Percentiles rank a stretch among this genome's conserved stretches.
Conservation (phyloP, 192 early-diverging fungal species). For the Coemansia sp. region DNA sequence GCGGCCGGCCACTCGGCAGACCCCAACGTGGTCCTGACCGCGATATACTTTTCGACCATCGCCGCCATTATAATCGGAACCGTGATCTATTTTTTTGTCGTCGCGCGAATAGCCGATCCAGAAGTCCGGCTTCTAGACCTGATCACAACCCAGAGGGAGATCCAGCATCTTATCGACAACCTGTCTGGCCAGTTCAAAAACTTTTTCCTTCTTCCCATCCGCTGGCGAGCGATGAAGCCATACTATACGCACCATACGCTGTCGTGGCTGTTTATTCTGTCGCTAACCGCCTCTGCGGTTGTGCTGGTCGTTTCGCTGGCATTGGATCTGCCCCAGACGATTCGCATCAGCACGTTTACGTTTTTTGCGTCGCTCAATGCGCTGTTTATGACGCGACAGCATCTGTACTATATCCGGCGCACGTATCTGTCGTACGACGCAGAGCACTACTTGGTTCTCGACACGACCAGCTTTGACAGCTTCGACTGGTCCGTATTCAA, state of each 20-base stretch:
- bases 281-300: constrained; percentile 27
- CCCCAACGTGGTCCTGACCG: constrained; percentile 47
- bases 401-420: constrained; percentile 54
- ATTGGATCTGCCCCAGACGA: constrained; percentile 29
- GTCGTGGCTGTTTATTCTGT: constrained; percentile 51
- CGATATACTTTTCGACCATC: constrained; percentile 56
- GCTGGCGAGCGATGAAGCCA: constrained; percentile 54
- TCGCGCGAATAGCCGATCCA: constrained; percentile 51
- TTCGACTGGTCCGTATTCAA: constrained; percentile 60
- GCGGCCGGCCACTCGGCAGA: constrained; percentile 19
- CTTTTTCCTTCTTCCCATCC: constrained; percentile 49
- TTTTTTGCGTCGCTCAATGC: constrained; percentile 46
- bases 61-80: constrained; percentile 50
- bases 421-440: constrained; percentile 47
- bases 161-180: constrained; percentile 59
- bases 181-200: constrained; percentile 55
- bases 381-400: constrained; percentile 54
- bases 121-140: constrained; percentile 56
- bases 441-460: constrained; percentile 46
- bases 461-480: constrained; percentile 39
- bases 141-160: constrained; percentile 59
- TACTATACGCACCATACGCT: constrained; percentile 51
- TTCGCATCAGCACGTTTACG: constrained; percentile 45
- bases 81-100: constrained; percentile 55
- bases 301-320: constrained; percentile 31